Evolutionary conservation across 352 stramenopile genomes (phyloP), one percentile per base, ranked within the genome.

Genomic region (Phytophthora lateralis): DNA sequence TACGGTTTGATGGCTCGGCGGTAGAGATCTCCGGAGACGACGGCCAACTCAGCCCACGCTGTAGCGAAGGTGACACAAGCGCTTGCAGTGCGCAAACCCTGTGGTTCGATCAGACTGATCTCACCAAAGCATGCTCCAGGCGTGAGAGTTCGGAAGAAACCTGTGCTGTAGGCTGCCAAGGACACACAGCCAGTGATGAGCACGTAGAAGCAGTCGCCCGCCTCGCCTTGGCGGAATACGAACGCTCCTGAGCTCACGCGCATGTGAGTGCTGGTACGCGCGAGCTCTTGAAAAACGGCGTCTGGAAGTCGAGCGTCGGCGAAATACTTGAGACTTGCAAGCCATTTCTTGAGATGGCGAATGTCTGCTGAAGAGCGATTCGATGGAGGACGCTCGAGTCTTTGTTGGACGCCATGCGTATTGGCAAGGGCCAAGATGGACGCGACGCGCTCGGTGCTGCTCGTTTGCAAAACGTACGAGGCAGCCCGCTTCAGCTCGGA

Each of bases 171-270:
- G 0, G 79, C 81, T n/a, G 83, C 77, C 26, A 93, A 68, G 14
- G 71, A 77, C 8, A 93, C 66, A 45, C 74, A 82, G 17, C 83
- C 83, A 27, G 69, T 86, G 48, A 93, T 76, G 35, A 93, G 41
- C 35, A 93, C 77, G 63, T 90, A 93, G 53, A 91, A 93, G 44
- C 71, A 66, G 48, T 91, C 81, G 17, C 81, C 83, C 0, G 80
- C 27, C 55, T 93, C 81, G 11, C 79, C 83, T 43, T 93, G 76
- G 11, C 83, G 83, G 46, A 93, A 93, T 26, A 93, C 69, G 41
- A 85, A 90, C 11, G 85, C 75, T 3, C 83, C 83, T 0, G 79
- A 63, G 14, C 18, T 26, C 51, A 83, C 75, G 1, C 64, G 59
- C 30, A 75, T 61, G 52, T 84, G 90, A 1, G 60, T 63, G 32